Evolutionary conservation across 257 asterid species (phyloP).

Genomic region (Lantana camara): DNA sequence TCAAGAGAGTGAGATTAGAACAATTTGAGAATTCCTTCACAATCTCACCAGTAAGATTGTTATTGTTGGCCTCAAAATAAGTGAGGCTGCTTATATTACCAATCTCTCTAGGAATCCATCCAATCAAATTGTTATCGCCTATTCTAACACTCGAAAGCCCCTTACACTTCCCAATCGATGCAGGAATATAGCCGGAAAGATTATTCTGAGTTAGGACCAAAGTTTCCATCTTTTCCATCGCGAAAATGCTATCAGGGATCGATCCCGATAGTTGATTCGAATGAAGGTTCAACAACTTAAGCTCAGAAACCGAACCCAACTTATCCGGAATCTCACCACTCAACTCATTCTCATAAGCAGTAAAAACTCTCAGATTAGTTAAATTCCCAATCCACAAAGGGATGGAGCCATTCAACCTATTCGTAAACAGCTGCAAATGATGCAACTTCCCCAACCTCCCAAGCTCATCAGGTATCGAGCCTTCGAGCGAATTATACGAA

Average conservation of each 20-base stretch:
- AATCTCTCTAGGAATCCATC: conserved; percentile 68
- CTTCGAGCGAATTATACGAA: conserved; percentile 61
- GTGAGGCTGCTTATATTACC: conserved; percentile 88
- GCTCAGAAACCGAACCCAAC: conserved; percentile 64
- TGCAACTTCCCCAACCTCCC: conserved; percentile 53
- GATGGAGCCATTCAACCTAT: conserved; percentile 76
- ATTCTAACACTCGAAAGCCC: conserved; percentile 80
- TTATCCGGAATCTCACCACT: conserved; percentile 71
- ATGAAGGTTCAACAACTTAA: conserved; percentile 77
- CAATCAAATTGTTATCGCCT: conserved; percentile 75
- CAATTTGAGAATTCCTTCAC: conserved; percentile 74
- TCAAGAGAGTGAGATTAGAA: conserved; percentile 77
- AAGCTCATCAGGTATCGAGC: conserved; percentile 73
- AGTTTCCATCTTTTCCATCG: conserved; percentile 62
- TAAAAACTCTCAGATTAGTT: conserved; percentile 57
- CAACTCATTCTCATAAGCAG: conserved; percentile 88
- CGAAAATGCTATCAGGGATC: conserved; percentile 79
- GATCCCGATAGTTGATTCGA: conserved; percentile 77
- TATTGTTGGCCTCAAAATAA: conserved; percentile 87
- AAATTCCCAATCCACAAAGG: conserved; percentile 78
- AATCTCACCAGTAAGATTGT: conserved; percentile 83
- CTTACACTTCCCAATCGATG: conserved; percentile 67
- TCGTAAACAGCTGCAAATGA: conserved; percentile 68
- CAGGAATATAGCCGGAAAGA: conserved; percentile 62
- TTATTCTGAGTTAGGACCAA: conserved; percentile 85